A percentile compares a stretch with the other conserved stretches of the same genome.
phyloP scores from a whole-genome alignment of 768 basidiomycete genomes.

The Boletus insuetus region DNA sequence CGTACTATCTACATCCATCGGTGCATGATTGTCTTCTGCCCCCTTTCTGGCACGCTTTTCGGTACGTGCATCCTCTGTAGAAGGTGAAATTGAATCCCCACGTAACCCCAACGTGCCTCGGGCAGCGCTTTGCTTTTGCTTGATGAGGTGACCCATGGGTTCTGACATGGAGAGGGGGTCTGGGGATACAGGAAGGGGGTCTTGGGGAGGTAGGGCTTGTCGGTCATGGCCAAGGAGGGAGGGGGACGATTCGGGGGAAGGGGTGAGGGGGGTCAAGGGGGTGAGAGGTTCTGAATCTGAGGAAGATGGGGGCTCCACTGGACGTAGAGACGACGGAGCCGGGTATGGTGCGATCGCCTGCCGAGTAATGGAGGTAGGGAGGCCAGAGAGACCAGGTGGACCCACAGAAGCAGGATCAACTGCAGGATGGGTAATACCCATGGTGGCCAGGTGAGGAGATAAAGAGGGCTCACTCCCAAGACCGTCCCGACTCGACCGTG shows the following conservation, averaged over 20 bases:
- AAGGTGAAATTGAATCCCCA: constrained; percentile 42
- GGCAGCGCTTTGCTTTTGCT: too few species aligned
- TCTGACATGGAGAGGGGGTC: constrained; percentile 1
- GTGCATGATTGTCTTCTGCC: constrained; percentile 34
- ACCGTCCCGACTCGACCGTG: too few species aligned
- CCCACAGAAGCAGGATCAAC: too few species aligned
- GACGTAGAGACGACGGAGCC: too few species aligned
- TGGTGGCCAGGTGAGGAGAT: too few species aligned
- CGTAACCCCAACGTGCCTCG: too few species aligned
- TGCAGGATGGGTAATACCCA: too few species aligned
- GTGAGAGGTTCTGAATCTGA: constrained; percentile 13
- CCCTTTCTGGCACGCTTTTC: constrained; percentile 65
- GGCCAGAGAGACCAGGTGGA: too few species aligned
- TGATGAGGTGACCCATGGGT: too few species aligned
- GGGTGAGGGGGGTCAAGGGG: constrained; percentile 23
- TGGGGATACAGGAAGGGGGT: constrained; percentile 4
- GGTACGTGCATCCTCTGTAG: constrained; percentile 44
- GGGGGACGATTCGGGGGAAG: constrained; percentile 21
- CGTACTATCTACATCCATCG: constrained; percentile 44
- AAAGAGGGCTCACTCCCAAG: too few species aligned
- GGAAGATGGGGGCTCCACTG: background rate
- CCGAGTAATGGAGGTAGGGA: too few species aligned
- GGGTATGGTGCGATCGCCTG: too few species aligned
- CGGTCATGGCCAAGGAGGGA: constrained; percentile 26
- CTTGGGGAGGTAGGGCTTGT: constrained; percentile 10